Evolutionary conservation across 2,329 filamentous ascomycete species (phyloP).

Genomic region (Albifimbria verrucaria): DNA sequence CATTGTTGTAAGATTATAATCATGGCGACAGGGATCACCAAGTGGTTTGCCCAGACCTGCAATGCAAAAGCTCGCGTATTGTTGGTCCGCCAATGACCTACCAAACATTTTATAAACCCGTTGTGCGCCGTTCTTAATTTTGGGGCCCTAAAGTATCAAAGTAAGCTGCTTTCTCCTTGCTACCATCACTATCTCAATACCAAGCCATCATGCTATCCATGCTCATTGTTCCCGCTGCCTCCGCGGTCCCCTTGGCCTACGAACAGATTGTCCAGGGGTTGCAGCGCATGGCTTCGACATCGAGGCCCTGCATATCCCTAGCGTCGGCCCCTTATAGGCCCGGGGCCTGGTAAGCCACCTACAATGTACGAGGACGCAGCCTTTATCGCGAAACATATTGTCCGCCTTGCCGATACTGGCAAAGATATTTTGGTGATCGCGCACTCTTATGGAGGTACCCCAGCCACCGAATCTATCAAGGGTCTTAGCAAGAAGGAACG

Average conservation of each 20-base stretch:
- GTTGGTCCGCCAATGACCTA: too few species aligned
- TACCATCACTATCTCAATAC: neutral
- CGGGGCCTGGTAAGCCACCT: slow-evolving; percentile 3
- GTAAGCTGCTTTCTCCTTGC: neutral
- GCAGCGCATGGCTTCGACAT: slow-evolving; percentile 3
- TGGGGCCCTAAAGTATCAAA: too few species aligned
- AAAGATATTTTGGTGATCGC: slow-evolving; percentile 34
- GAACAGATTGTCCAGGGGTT: slow-evolving; percentile 1
- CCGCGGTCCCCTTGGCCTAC: slow-evolving; percentile 1
- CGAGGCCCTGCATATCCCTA: slow-evolving; percentile 5
- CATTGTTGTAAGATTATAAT: too few species aligned
- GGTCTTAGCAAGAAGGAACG: slow-evolving; percentile 26
- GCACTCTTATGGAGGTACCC: slow-evolving; percentile 36
- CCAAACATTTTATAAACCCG: too few species aligned
- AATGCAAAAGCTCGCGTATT: too few species aligned
- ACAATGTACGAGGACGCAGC: slow-evolving; percentile 28
- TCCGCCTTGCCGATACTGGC: slow-evolving; percentile 27
- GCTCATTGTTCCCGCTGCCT: slow-evolving; percentile 6
- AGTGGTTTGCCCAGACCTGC: too few species aligned
- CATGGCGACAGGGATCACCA: too few species aligned
- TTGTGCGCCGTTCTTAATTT: neutral
- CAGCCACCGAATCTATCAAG: slow-evolving; percentile 26
- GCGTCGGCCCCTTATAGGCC: slow-evolving; percentile 4
- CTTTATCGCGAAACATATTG: slow-evolving; percentile 21
- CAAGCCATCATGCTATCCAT: neutral